Evolutionary conservation across 73 alveolate genomes (phyloP).

Genomic region (Tetrahymena elliotti): DNA sequence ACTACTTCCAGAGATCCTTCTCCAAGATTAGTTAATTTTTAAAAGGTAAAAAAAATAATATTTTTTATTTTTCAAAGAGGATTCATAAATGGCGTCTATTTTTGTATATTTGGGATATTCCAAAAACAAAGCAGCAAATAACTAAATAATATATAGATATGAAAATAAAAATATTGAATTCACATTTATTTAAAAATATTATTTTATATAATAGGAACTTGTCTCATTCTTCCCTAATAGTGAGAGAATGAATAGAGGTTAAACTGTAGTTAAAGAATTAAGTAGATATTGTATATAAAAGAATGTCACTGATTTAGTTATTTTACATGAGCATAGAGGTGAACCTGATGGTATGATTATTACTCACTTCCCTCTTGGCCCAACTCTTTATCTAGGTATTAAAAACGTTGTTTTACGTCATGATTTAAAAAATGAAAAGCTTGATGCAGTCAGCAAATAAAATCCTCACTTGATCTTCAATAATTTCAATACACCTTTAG

Average conservation of each 20-base stretch:
- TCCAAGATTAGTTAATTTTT: slow-evolving; percentile 83
- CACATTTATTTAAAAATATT: too few relatives aligned
- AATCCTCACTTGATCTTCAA: slow-evolving; percentile 96
- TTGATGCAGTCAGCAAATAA: slow-evolving; percentile 89
- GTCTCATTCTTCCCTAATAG: slow-evolving; percentile 78
- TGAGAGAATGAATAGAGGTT: slow-evolving; percentile 96
- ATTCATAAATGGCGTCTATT: too few relatives aligned
- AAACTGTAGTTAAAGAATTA: slow-evolving; percentile 86
- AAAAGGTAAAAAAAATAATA: slow-evolving; percentile 87
- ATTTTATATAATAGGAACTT: not conserved
- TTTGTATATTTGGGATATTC: too few relatives aligned
- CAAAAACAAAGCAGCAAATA: too few relatives aligned
- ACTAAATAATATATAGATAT: too few relatives aligned
- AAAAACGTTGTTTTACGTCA: slow-evolving; percentile 96
- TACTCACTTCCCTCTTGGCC: slow-evolving; percentile 98
- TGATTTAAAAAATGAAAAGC: slow-evolving; percentile 83
- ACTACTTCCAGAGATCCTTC: slow-evolving; percentile 96
- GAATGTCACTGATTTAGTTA: slow-evolving; percentile 81
- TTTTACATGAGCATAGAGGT: slow-evolving; percentile 99
- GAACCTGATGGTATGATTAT: slow-evolving; percentile 99
- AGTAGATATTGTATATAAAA: slow-evolving; percentile 70
- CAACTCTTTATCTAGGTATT: slow-evolving; percentile 97
- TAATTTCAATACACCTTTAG: slow-evolving; percentile 84
- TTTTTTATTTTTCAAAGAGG: not conserved
- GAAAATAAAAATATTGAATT: too few relatives aligned